A percentile compares a stretch with the other conserved stretches of the same genome.
These are phyloP conservation scores for Plasmodium cynomolgi DNA, from an alignment of 169 alveolate genomes.

Conservation along the genomic window DNA sequence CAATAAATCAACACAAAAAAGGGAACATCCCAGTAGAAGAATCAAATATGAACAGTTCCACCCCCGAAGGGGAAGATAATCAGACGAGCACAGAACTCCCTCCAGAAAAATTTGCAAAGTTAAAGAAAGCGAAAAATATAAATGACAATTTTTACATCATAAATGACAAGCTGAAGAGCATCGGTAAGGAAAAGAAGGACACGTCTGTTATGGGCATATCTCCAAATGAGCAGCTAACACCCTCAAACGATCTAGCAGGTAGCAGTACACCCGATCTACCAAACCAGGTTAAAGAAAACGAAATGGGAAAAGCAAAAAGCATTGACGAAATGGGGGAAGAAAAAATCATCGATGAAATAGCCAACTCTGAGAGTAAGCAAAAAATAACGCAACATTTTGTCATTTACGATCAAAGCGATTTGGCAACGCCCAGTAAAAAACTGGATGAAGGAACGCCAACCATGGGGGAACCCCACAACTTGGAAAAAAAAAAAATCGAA, in stretches of 20 bases:
- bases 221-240: background rate
- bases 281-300: background rate
- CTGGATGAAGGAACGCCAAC: background rate
- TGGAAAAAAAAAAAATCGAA: slow-evolving; percentile 16
- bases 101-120: background rate
- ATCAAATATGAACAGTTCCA: background rate
- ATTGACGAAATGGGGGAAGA: background rate
- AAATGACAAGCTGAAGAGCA: slow-evolving; percentile 23
- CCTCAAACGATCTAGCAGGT: background rate
- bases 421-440: slow-evolving; percentile 1
- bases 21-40: background rate
- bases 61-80: background rate
- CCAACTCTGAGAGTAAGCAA: background rate
- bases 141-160: slow-evolving; percentile 37
- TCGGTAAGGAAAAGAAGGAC: background rate
- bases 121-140: slow-evolving; percentile 5
- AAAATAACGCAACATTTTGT: slow-evolving; percentile 28
- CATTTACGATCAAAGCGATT: slow-evolving; percentile 21
- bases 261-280: background rate
- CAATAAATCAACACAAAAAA: background rate
- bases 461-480: background rate
- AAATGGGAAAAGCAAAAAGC: background rate
- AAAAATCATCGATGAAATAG: background rate
- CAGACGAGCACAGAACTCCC: background rate
- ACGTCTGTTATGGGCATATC: background rate